Evolutionary conservation across 345 rosid genomes (phyloP), one percentile per base, ranked within the genome.

Genomic region (Eutrema yunnanense): DNA sequence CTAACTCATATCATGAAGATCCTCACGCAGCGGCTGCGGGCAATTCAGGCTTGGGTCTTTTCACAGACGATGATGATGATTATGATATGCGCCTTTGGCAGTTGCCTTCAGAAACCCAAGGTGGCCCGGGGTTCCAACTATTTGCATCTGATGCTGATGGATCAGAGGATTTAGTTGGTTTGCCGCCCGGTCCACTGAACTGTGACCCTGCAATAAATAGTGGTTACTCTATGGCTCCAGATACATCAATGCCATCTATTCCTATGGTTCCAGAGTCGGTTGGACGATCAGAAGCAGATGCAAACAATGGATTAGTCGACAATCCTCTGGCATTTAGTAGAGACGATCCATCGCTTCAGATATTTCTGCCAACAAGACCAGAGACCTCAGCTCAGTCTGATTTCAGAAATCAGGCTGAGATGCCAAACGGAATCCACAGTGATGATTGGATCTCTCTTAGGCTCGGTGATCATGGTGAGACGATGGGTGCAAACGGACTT

Each of bases 361-460:
- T 92, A 71, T 92, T 95, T 76, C 87, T 95, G 79, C 96, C 99
- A 13, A 86, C 93, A 4, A 79, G 80, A 76, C 89, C 92, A 41
- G 85, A 78, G 77, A 81, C 82, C n/a, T 72, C 93, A 55, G 72
- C 73, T 59, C 96, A 83, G 64, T 50, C 90, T 48, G 79, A 79
- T 78, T 9, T 78, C 75, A 85, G 89, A 73, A 85, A 81, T 55
- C 86, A 83, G 56, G 84, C 74, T 62, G 90, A 87, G 59, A 67
- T 75, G 68, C 84, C 96, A 22, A 90, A 92, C 50, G 90, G 93
- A 53, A 69, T 83, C 54, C 84, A 75, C 4, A 72, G 75, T 57
- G 98, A 88, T 27, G 99, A 90, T 73, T 95, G 96, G 96, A 87
- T 92, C 71, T 95, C 98, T 50, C 96, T 95, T 52, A 87, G 92